phyloP scores from a whole-genome alignment of 2,329 filamentous ascomycete genomes.

The Nothomitra cinnamomea region DNA sequence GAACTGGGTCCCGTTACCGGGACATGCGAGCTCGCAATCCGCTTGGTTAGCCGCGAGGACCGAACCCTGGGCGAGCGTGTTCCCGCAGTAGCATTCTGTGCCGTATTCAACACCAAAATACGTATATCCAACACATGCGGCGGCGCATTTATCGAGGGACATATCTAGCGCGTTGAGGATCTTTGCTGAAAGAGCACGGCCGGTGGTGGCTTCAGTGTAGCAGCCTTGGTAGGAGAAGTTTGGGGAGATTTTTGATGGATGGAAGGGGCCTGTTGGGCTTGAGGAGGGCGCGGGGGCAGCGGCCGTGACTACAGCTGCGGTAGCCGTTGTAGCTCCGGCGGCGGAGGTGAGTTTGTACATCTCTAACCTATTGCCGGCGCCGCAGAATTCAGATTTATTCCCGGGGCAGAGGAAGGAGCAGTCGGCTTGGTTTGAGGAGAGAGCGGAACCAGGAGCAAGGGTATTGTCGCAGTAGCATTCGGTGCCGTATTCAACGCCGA shows the following conservation, averaged over 20 bases:
- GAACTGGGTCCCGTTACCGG: slow-evolving; percentile 8
- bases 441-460: slow-evolving; percentile 2
- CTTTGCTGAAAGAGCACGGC: too few relatives aligned
- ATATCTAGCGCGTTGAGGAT: background rate
- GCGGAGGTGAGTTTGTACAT: background rate
- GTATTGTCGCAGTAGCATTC: slow-evolving; percentile 15
- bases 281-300: too few relatives aligned
- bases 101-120: slow-evolving; percentile 22
- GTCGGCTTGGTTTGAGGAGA: background rate
- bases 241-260: background rate
- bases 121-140: slow-evolving; percentile 13
- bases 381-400: background rate
- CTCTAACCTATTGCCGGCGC: background rate
- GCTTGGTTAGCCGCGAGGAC: slow-evolving; percentile 14
- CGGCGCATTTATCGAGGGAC: slow-evolving; percentile 5
- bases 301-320: background rate
- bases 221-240: too few relatives aligned
- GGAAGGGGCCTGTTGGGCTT: background rate
- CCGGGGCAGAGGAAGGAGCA: background rate
- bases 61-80: slow-evolving; percentile 14
- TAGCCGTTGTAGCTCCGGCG: background rate
- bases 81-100: slow-evolving; percentile 13
- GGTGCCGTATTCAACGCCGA: slow-evolving; percentile 18
- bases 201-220: too few relatives aligned
- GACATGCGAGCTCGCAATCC: slow-evolving; percentile 18